Conservation (phyloP, 805 yeast genomes). For the Debaryomyces tyrocola region DNA sequence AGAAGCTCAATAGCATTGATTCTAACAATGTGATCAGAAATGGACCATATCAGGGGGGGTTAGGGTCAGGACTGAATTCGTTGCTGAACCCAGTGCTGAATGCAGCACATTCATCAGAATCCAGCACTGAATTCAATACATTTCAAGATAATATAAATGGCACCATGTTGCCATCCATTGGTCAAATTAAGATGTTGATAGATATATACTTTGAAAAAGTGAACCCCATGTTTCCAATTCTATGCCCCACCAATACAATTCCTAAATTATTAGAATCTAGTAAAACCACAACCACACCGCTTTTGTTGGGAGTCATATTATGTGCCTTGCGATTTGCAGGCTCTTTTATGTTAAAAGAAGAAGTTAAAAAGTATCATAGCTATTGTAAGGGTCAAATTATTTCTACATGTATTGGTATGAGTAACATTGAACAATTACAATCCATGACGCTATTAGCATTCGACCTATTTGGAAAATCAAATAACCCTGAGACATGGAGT, state of each 20-base stretch:
- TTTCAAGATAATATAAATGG: neutral
- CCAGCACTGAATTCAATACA: no score
- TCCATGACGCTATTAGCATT: constrained; percentile 13
- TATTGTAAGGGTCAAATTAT: constrained; percentile 9
- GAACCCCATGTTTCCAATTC: constrained; percentile 14
- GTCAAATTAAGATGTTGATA: constrained; percentile 6
- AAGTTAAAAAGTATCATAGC: constrained; percentile 6
- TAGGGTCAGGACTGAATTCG: no score
- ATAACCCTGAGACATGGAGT: constrained; percentile 16
- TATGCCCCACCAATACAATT: constrained; percentile 11
- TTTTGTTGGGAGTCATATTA: constrained; percentile 12
- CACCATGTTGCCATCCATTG: constrained; percentile 4
- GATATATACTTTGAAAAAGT: constrained; percentile 11
- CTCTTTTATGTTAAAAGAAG: constrained; percentile 2
- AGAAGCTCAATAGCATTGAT: constrained; percentile 4
- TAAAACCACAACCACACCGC: constrained; percentile 2
- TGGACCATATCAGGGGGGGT: neutral
- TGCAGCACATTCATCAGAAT: no score
- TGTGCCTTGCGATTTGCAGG: constrained; percentile 7
- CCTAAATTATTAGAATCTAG: neutral
- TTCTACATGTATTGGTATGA: constrained; percentile 12
- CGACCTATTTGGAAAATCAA: constrained; percentile 11
- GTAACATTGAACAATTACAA: constrained; percentile 9
- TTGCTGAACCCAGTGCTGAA: no score
- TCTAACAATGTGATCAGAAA: neutral